Evolutionary conservation across 1,284 basidiomycete genomes (phyloP).

Genomic region (Ustilago vetiveriae): DNA sequence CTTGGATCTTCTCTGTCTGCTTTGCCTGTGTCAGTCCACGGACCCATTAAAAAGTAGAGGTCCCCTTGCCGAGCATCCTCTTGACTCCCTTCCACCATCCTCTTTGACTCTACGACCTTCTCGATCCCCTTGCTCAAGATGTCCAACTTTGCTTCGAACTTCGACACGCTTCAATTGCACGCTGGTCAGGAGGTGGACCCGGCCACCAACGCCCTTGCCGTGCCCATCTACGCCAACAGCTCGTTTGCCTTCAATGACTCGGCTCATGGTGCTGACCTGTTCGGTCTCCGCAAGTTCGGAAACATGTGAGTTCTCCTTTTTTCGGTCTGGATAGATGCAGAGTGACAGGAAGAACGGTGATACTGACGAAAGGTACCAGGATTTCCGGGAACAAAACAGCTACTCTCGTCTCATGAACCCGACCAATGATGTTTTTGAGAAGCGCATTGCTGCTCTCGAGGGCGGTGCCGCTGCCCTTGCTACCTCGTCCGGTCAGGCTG

Average conservation of each 20-base stretch:
- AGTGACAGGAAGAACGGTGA: not conserved
- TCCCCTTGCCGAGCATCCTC: not conserved
- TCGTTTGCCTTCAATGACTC: slow-evolving; percentile 67
- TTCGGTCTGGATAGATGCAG: not conserved
- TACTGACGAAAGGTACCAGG: not conserved
- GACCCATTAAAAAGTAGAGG: slow-evolving; percentile 13
- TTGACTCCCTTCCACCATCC: slow-evolving; percentile 1
- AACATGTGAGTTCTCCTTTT: slow-evolving; percentile 70
- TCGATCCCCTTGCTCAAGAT: slow-evolving; percentile 2
- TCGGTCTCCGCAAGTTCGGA: slow-evolving; percentile 74
- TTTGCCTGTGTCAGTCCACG: slow-evolving; percentile 1
- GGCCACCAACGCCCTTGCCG: slow-evolving; percentile 79
- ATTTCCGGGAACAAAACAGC: slow-evolving; percentile 19
- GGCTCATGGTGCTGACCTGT: slow-evolving; percentile 81
- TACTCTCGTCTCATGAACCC: slow-evolving; percentile 78
- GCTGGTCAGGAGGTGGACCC: slow-evolving; percentile 80
- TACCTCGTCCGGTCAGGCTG: slow-evolving; percentile 80
- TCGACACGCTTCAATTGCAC: slow-evolving; percentile 72
- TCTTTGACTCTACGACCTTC: not conserved
- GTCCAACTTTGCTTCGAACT: slow-evolving; percentile 50
- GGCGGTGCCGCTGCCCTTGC: slow-evolving; percentile 83
- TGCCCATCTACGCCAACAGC: slow-evolving; percentile 76
- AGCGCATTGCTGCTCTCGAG: slow-evolving; percentile 83
- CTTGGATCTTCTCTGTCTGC: slow-evolving; percentile 5
- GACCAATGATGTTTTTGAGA: slow-evolving; percentile 85